Evolutionary conservation across 2,329 filamentous ascomycete genomes (phyloP), one percentile per base, ranked within the genome.

Genomic region (Exophiala oligosperma): DNA sequence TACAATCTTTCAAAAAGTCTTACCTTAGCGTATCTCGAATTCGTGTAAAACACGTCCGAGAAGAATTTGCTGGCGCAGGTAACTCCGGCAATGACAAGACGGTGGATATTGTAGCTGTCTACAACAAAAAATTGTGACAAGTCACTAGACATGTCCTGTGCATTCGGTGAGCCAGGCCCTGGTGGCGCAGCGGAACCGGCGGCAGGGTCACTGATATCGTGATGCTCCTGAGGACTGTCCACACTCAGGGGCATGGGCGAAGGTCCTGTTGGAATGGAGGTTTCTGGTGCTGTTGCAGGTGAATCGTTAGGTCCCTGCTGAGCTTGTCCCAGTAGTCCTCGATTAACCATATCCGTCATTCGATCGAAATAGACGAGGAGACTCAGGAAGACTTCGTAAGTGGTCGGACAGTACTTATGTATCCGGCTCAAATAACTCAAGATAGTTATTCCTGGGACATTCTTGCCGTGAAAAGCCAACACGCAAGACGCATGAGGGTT

Each of bases 61-160:
- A 99, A 99, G 81, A 97, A 99, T 75, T 99, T 99, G 84, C 93
- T 97, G 4, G 94, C 92, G 74, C 94, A 97, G 2, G 94, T 99
- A 46, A 99, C 94, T 37, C 93, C 94, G 1, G 94, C 91, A 71
- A 99, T 99, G 54, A 97, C 92, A 55, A 99, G 80, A 55, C 94
- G 87, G 72, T 99, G 94, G 64, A 99, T 97, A 76, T 99, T 99
- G 79, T 94, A 99, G 76, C 94, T 97, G 76, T 99, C 94, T 9
- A 97, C 94, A 41, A 97, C 93, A 71, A 99, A 97, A 69, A 87
- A 89, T 68, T 89, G 86, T 2, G 84, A 84, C 44, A 62, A 35
- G 48, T 66, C 64, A 11, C 47, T 38, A 32, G 57, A 17, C 11
- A 29, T 51, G 24, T 52, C 53, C 14, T 46, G 47, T 4, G 54